Percentiles rank a stretch among this genome's conserved stretches.
Conservation (phyloP, 1,139 yeast genomes). For the Candida gigantensis region DNA sequence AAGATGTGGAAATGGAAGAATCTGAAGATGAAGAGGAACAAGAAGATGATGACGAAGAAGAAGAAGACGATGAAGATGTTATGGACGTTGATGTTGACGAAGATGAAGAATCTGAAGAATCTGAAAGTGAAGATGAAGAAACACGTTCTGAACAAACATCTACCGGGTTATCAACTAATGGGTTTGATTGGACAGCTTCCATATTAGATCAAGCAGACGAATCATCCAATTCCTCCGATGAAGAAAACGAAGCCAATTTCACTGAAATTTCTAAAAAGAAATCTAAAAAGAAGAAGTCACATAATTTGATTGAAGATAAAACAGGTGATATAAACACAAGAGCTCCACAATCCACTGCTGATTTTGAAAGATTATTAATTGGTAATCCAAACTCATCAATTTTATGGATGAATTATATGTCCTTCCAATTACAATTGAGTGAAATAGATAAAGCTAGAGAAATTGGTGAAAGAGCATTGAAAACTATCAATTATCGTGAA, state of each 20-base stretch:
- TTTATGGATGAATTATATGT: slow-evolving; percentile 98
- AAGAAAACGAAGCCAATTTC: slow-evolving; percentile 44
- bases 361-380: slow-evolving; percentile 85
- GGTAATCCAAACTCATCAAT: slow-evolving; percentile 94
- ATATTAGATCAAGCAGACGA: slow-evolving; percentile 78
- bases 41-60: slow-evolving; percentile 28
- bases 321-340: slow-evolving; percentile 82
- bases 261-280: slow-evolving; percentile 37
- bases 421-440: slow-evolving; percentile 92
- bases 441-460: slow-evolving; percentile 94
- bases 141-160: slow-evolving; percentile 22
- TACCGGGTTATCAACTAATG: slow-evolving; percentile 74
- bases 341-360: slow-evolving; percentile 88
- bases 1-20: slow-evolving; percentile 24
- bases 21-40: slow-evolving; percentile 28
- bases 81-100: slow-evolving; percentile 24
- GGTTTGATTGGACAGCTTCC: slow-evolving; percentile 93
- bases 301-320: slow-evolving; percentile 64
- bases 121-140: slow-evolving; percentile 22
- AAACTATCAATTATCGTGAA: slow-evolving; percentile 86
- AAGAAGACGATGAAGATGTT: slow-evolving; percentile 16
- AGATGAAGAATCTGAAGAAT: slow-evolving; percentile 25
- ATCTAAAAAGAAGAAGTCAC: slow-evolving; percentile 38
- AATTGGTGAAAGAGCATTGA: slow-evolving; percentile 88
- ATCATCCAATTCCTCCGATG: slow-evolving; percentile 49